A percentile compares a stretch with the other conserved stretches of the same genome.
phyloP scores from a whole-genome alignment of 768 basidiomycete species.

The Russula brevipes region DNA sequence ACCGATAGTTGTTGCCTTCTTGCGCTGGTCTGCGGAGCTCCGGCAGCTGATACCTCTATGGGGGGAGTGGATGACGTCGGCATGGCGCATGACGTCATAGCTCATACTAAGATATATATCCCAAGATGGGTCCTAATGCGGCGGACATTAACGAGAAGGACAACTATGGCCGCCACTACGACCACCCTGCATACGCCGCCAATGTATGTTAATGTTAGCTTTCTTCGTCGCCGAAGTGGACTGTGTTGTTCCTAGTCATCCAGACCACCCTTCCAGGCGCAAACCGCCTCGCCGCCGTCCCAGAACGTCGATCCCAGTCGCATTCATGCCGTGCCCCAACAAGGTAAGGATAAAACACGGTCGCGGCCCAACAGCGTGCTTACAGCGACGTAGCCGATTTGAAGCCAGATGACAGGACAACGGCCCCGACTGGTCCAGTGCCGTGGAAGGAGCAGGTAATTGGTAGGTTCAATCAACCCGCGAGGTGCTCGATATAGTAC shows the following conservation, averaged over 20 bases:
- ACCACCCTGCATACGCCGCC: neutral
- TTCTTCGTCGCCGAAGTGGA: neutral
- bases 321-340: constrained; percentile 33
- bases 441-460: constrained; percentile 59
- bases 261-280: neutral
- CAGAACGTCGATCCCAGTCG: constrained; percentile 29
- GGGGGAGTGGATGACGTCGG: too few species aligned
- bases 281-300: constrained; percentile 26
- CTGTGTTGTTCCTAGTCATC: neutral
- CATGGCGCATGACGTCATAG: constrained; percentile 2
- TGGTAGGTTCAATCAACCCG: constrained; percentile 36
- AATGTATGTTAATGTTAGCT: neutral
- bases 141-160: too few species aligned
- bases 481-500: neutral
- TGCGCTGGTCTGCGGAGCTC: too few species aligned
- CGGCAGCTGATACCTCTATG: too few species aligned
- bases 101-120: neutral
- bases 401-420: constrained; percentile 34
- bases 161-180: neutral
- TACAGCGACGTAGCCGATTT: constrained; percentile 26
- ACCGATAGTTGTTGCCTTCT: too few species aligned
- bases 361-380: neutral
- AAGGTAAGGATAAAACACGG: constrained; percentile 27
- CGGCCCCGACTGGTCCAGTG: constrained; percentile 31
- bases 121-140: neutral